A percentile compares a stretch with the other conserved stretches of the same genome.
Conservation (phyloP, 306 rosid genomes). For the Glycine soja region DNA sequence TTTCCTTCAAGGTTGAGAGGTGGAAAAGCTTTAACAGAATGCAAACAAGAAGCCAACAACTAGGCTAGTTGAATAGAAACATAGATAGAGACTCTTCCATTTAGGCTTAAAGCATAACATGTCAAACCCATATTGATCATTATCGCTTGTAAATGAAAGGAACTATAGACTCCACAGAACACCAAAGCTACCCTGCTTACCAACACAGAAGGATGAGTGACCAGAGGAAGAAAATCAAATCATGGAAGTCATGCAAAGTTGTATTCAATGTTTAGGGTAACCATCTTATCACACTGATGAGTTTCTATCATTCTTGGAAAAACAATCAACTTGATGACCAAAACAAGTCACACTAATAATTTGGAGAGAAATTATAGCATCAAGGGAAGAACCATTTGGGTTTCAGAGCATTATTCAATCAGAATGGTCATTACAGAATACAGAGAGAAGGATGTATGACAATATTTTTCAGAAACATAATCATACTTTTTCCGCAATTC, state of each 20-base stretch:
- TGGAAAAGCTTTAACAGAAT: not conserved
- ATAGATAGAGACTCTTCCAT: conserved; percentile 8
- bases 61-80: not conserved
- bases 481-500: conserved; percentile 22
- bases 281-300: conserved; percentile 1
- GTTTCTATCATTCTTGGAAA: conserved; percentile 3
- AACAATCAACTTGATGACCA: conserved; percentile 33
- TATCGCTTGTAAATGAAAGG: not conserved
- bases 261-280: not conserved
- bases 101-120: conserved; percentile 19
- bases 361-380: conserved; percentile 37
- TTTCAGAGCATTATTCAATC: conserved; percentile 20
- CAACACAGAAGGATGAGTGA: not conserved
- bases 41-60: not conserved
- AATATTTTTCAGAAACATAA: conserved; percentile 21
- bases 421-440: not conserved
- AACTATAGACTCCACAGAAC: conserved; percentile 18
- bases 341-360: conserved; percentile 4
- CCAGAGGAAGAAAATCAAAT: conserved; percentile 24
- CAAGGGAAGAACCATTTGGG: conserved; percentile 35
- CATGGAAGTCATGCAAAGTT: conserved; percentile 3
- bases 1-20: not conserved
- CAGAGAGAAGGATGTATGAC: not conserved
- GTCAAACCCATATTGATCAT: not conserved
- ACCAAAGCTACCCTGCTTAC: conserved; percentile 11